These are phyloP conservation scores for Vitis hybrid DNA, from an alignment of 177 flowering plant genomes.

Conservation along the genomic window DNA sequence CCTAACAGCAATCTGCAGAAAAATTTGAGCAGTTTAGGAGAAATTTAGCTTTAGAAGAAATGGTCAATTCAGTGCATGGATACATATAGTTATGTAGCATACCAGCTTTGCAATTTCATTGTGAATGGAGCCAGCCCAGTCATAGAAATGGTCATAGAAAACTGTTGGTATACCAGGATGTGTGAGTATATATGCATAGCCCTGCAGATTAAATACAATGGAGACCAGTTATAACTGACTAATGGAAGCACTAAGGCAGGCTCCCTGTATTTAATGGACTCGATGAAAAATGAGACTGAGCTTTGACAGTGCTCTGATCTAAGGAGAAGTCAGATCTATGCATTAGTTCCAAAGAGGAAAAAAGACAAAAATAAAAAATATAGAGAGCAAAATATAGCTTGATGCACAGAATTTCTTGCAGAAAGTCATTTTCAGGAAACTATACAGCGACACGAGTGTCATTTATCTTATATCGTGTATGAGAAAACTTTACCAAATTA, in stretches of 20 bases:
- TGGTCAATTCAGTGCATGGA: not conserved
- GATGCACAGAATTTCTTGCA: too few relatives aligned
- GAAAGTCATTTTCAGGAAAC: not conserved
- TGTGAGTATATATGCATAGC: constrained; percentile 88
- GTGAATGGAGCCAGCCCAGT: constrained; percentile 69
- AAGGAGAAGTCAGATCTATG: too few relatives aligned
- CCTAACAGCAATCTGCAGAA: constrained; percentile 63
- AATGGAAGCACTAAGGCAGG: too few relatives aligned
- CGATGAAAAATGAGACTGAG: too few relatives aligned
- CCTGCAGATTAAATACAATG: constrained; percentile 38
- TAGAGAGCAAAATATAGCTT: too few relatives aligned
- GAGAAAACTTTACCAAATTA: too few relatives aligned
- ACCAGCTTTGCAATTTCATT: constrained; percentile 93
- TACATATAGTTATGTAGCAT: constrained; percentile 6
- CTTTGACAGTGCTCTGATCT: too few relatives aligned
- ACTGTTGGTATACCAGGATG: constrained; percentile 91
- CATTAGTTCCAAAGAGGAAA: too few relatives aligned
- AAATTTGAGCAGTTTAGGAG: not conserved
- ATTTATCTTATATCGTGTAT: not conserved
- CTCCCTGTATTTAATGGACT: too few relatives aligned
- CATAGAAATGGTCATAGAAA: constrained; percentile 90
- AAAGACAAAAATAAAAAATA: too few relatives aligned
- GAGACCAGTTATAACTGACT: too few relatives aligned
- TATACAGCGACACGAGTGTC: not conserved
- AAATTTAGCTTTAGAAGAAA: not conserved